Conservation (phyloP, 2,329 filamentous ascomycete species). For the Bipolaris sorokiniana region DNA sequence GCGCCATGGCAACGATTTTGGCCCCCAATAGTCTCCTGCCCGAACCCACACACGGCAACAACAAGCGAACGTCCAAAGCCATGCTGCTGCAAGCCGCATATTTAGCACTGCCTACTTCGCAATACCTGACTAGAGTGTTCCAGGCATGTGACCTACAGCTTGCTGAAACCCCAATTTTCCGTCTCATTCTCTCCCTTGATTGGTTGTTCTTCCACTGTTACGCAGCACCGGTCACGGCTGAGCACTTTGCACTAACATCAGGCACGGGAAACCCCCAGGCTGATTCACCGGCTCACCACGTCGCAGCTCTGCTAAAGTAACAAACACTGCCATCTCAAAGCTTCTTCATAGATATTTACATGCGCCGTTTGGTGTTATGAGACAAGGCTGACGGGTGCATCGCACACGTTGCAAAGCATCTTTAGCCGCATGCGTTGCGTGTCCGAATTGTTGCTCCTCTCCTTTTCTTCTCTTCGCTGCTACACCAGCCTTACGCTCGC, state of each 20-base stretch:
- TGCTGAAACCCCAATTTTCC: not conserved
- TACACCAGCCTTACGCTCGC: not conserved
- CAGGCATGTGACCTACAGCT: not conserved
- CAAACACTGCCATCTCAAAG: not conserved
- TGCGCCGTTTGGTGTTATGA: conserved; percentile 17
- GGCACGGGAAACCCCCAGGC: conserved; percentile 7
- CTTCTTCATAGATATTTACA: not conserved
- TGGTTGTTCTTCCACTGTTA: not conserved
- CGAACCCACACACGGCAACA: conserved; percentile 9
- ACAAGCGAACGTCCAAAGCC: conserved; percentile 14
- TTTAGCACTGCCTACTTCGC: conserved; percentile 22
- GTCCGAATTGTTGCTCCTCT: not conserved
- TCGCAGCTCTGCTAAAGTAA: not conserved
- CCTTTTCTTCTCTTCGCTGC: not conserved
- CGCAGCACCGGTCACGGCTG: not conserved
- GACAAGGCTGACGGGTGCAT: conserved; percentile 23
- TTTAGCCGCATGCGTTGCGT: conserved; percentile 20
- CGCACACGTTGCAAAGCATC: conserved; percentile 23
- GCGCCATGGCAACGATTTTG: conserved; percentile 8
- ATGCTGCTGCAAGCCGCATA: conserved; percentile 21
- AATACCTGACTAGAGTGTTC: not conserved
- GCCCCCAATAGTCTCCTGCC: conserved; percentile 17
- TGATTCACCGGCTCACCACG: conserved; percentile 1
- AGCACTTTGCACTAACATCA: not conserved
- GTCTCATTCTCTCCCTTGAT: not conserved